Base-by-base conservation (phyloP, 306 rosid species). In the Cucumis melo region DNA sequence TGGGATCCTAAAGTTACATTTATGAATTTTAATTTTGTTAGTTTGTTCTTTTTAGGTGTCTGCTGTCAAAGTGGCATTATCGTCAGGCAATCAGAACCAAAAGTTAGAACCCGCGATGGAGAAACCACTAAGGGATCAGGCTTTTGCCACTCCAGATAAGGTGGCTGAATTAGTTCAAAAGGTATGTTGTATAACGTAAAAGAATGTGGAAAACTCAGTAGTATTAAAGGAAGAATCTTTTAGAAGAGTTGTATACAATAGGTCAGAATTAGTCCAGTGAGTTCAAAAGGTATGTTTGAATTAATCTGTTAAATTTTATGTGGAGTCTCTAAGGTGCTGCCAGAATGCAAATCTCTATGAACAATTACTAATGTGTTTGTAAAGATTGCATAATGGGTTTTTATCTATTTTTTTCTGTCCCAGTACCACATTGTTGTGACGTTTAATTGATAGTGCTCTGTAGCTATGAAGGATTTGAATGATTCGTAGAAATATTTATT, bases 91-190 rank as follows among this genome's bases (percentile, higher is more conserved):
- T 75, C 97, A 88, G 81, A 91, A 83, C 84, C 97, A 82, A 78
- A 93, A 86, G 87, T 85, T 70, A 39, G 96, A 90, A 64, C 88
- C 92, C 14, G 85, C 27, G 78, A 84, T 90, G 92, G 82, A 94
- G 82, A 94, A 87, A 85, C 96, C 98, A 78, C 82, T 94, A 44
- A 92, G 84, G 84, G 91, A 86, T 77, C 99, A 92, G 83, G 99
- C 99, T 73, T 94, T 94, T 82, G 98, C 99, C 77, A 87, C 89
- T 79, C 98, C 96, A 5, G 99, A 94, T 81, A 92, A 92, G 83
- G 99, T 94, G 80, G 93, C 95, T 27, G 99, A 92, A 88, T 87
- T 92, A 81, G 87, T 86, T 85, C 91, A 89, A 76, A 94, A 89
- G 99, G 99, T 94, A 78, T 61, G 87, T 68, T 48, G 62, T 60